phyloP scores from a whole-genome alignment of 345 rosid species.

The Firmiana major region DNA sequence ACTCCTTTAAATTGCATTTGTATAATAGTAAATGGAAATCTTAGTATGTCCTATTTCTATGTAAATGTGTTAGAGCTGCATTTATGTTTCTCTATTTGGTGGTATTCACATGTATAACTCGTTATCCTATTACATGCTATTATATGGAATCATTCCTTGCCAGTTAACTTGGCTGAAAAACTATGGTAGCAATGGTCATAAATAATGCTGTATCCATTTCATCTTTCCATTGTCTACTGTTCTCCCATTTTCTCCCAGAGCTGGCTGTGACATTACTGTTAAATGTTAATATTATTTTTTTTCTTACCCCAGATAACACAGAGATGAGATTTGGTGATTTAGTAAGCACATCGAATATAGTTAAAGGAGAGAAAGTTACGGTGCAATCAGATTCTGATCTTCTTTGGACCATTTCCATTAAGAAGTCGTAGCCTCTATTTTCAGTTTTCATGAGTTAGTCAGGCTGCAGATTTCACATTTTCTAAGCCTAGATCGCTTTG shows the following conservation, averaged over 20 bases:
- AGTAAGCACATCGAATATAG: slow-evolving; percentile 77
- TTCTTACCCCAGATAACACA: slow-evolving; percentile 43
- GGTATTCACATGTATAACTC: not conserved
- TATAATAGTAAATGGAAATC: not conserved
- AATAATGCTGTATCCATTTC: not conserved
- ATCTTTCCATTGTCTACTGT: not conserved
- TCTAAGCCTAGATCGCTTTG: not conserved
- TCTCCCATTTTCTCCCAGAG: not conserved
- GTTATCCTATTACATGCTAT: not conserved
- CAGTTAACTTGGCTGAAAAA: not conserved
- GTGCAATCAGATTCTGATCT: slow-evolving; percentile 78
- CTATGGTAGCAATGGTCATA: not conserved
- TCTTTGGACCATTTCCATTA: slow-evolving; percentile 91
- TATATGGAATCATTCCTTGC: not conserved
- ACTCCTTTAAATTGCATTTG: not conserved
- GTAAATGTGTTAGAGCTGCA: not conserved
- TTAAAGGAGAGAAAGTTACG: slow-evolving; percentile 51
- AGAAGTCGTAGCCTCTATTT: slow-evolving; percentile 19
- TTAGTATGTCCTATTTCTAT: not conserved
- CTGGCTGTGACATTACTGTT: not conserved
- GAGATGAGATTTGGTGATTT: slow-evolving; percentile 86
- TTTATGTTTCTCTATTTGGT: not conserved
- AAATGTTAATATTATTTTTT: not conserved
- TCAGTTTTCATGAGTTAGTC: not conserved
- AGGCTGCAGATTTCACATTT: not conserved